Evolutionary conservation across 2,329 filamentous ascomycete species (phyloP), one percentile per base, ranked within the genome.

Genomic region (Trichophyton verrucosum): DNA sequence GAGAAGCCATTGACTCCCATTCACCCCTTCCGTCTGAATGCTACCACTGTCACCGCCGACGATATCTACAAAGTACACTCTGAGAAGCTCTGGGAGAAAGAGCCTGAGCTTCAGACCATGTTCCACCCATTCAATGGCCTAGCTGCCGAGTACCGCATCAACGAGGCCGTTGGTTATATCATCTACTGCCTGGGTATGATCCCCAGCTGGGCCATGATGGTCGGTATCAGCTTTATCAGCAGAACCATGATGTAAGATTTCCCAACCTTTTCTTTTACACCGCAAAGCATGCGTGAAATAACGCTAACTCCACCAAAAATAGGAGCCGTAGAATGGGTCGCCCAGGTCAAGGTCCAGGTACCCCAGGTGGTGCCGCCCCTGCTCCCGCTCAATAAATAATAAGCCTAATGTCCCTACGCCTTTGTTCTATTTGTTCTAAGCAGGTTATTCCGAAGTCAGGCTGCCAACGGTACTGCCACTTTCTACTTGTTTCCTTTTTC

Each of bases 141-240:
- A 64, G 70, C 86, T 51, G 79, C 80, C 57, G 70, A 83, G 71
- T 76, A 77, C 66, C 74, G 77, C 46, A 71, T 86, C 58, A 77
- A 75, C 47, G 70, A 83, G 60, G 79, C 80, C 15, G 68, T 83
- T 40, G 84, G 78, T 5, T 85, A 84, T 65, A 69, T 76, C 49
- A 76, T 85, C 60, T 85, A 76, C 70, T 78, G 69, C 33, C 79
- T 86, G 68, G 75, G 78, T 38, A 75, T 78, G 71, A 77, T 86
- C 65, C 84, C 84, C 2, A 84, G 80, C 66, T 86, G 84, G 84
- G 68, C 81, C 61, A 80, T 85, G 64, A 86, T 86, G 84, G 79
- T 86, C 64, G 71, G 77, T 47, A 81, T 86, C 71, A 82, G 79
- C 60, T 81, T 86, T 71, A 68, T 83, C 66, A 84, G 80, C 73